A percentile compares a stretch with the other conserved stretches of the same genome.
Evolutionary conservation across 1,284 basidiomycete species (phyloP).

Genomic region (Entoloma clypeatum): DNA sequence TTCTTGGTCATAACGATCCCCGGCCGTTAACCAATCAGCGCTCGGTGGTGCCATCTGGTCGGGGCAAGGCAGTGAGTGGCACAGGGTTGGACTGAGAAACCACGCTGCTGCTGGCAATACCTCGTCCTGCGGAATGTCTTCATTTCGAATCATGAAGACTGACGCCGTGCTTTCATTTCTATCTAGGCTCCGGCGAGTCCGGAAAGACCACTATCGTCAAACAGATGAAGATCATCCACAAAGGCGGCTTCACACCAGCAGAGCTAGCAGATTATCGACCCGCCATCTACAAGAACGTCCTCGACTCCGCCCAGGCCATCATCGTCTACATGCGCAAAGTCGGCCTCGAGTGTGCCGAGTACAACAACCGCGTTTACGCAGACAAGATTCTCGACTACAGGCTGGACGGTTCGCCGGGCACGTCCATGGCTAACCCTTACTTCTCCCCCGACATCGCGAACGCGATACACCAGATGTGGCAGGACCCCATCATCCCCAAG

Average conservation of each 20-base stretch:
- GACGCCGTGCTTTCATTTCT: slow-evolving; percentile 4
- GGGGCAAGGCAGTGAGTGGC: too few relatives aligned
- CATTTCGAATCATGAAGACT: neutral
- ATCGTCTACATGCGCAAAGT: slow-evolving; percentile 90
- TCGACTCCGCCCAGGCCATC: slow-evolving; percentile 89
- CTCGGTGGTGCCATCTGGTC: too few relatives aligned
- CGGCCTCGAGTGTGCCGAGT: slow-evolving; percentile 77
- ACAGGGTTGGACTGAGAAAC: too few relatives aligned
- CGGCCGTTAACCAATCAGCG: too few relatives aligned
- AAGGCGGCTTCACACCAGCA: slow-evolving; percentile 83
- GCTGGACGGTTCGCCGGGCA: slow-evolving; percentile 34
- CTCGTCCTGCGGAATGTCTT: neutral
- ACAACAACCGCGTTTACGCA: slow-evolving; percentile 67
- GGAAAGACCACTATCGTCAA: slow-evolving; percentile 97
- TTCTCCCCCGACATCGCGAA: slow-evolving; percentile 68
- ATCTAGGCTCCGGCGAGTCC: slow-evolving; percentile 61
- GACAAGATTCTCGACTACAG: slow-evolving; percentile 63
- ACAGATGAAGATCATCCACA: slow-evolving; percentile 99
- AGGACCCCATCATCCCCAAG: slow-evolving; percentile 83
- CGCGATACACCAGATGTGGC: slow-evolving; percentile 83
- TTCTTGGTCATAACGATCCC: too few relatives aligned
- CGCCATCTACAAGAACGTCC: slow-evolving; percentile 81
- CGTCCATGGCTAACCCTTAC: slow-evolving; percentile 30
- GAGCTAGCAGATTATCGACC: slow-evolving; percentile 81
- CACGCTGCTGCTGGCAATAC: too few relatives aligned